phyloP scores from a whole-genome alignment of 1,284 basidiomycete genomes.

The Trichosporon sp. region DNA sequence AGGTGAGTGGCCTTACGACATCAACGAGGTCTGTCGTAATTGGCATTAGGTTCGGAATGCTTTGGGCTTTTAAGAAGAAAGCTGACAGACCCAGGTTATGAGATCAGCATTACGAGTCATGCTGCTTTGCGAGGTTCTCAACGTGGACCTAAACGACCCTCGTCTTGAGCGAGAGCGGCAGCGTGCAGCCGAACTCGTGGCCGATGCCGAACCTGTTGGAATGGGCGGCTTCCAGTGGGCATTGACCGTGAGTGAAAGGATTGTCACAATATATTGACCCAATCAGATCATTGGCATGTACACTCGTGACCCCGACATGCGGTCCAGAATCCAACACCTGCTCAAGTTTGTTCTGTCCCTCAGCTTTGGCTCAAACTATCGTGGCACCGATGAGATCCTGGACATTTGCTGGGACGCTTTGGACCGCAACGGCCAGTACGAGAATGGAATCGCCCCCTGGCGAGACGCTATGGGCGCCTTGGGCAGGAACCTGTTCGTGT shows the following conservation, averaged over 20 bases:
- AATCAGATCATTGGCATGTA: slow-evolving; percentile 31
- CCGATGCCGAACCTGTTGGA: slow-evolving; percentile 27
- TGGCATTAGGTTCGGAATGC: background rate
- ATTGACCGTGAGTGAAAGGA: slow-evolving; percentile 19
- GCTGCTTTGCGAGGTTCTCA: slow-evolving; percentile 33
- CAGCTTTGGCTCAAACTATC: slow-evolving; percentile 29
- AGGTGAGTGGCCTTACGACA: slow-evolving; percentile 24
- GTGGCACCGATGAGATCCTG: slow-evolving; percentile 29
- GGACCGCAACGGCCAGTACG: slow-evolving; percentile 29
- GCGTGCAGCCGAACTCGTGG: slow-evolving; percentile 31
- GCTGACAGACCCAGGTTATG: slow-evolving; percentile 23
- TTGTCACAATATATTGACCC: background rate
- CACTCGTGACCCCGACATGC: slow-evolving; percentile 18
- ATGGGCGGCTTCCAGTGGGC: slow-evolving; percentile 33
- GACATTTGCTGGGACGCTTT: slow-evolving; percentile 30
- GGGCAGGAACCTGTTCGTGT: slow-evolving; percentile 27
- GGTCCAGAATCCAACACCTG: slow-evolving; percentile 21
- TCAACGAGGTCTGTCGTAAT: background rate
- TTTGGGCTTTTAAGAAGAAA: background rate
- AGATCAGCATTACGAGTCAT: slow-evolving; percentile 30
- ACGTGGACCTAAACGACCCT: slow-evolving; percentile 27
- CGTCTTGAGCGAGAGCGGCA: slow-evolving; percentile 20
- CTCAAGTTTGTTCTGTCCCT: slow-evolving; percentile 24
- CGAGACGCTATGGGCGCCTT: slow-evolving; percentile 30
- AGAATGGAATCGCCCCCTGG: slow-evolving; percentile 36